Conservation (phyloP, 441 rosid species). For the Raphanus hybrid region DNA sequence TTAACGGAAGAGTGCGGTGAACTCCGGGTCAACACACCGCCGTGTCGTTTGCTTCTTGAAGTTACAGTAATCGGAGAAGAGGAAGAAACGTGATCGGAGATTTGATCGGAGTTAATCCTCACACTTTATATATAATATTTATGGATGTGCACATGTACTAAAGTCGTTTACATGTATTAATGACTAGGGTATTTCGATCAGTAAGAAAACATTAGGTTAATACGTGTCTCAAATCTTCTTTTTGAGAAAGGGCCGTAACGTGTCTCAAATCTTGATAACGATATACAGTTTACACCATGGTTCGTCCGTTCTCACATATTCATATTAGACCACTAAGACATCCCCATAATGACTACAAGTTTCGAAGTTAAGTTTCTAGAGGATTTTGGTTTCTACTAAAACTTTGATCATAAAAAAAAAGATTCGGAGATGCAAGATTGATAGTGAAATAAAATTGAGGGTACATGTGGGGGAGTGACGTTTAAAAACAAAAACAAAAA, state of each 20-base stretch:
- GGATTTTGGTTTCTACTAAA: not conserved
- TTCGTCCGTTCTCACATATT: constrained; percentile 8
- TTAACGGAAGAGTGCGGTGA: not conserved
- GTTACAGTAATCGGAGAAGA: too few species aligned
- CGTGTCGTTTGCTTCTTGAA: too few species aligned
- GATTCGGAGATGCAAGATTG: constrained; percentile 30
- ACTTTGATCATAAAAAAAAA: not conserved
- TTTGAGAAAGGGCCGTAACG: not conserved
- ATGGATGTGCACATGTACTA: not conserved
- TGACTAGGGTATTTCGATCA: not conserved
- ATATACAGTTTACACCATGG: constrained; percentile 1
- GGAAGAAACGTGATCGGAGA: too few species aligned
- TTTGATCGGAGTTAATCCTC: too few species aligned
- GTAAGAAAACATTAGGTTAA: not conserved
- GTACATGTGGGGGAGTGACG: constrained; percentile 43
- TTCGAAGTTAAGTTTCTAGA: not conserved
- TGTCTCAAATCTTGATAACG: not conserved
- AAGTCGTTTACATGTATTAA: not conserved
- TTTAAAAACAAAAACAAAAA: constrained; percentile 31
- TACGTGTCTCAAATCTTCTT: not conserved
- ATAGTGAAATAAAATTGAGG: constrained; percentile 38
- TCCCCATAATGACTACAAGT: not conserved
- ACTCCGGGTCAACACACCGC: not conserved
- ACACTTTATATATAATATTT: not conserved
- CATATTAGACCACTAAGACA: not conserved